Evolutionary conservation across 768 basidiomycete genomes (phyloP).

Genomic region (Russula sp.): DNA sequence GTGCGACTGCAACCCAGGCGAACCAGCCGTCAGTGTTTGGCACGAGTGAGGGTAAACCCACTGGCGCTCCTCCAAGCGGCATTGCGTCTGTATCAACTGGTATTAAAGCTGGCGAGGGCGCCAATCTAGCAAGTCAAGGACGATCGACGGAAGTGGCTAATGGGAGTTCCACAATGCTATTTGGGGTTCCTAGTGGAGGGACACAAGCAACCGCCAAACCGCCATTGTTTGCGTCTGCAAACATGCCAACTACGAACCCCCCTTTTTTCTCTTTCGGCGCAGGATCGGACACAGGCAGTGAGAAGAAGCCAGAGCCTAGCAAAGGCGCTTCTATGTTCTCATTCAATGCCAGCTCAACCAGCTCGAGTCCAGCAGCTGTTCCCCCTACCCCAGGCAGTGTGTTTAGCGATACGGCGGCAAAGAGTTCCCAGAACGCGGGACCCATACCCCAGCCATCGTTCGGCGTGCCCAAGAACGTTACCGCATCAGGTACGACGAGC

Average conservation of each 20-base stretch:
- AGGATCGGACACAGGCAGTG: not conserved
- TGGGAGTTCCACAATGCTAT: not conserved
- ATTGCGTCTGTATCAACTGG: not conserved
- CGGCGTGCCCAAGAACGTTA: conserved; percentile 7
- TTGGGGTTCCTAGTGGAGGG: not conserved
- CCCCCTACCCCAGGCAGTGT: conserved; percentile 17
- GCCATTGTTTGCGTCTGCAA: not conserved
- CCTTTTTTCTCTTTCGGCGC: conserved; percentile 5
- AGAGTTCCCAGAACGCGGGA: not conserved
- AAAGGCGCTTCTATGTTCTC: not conserved
- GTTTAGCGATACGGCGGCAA: conserved; percentile 7
- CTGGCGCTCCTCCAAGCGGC: not conserved
- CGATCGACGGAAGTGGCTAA: not conserved
- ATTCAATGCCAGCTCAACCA: not conserved
- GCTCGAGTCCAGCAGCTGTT: not conserved
- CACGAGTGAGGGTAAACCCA: not conserved
- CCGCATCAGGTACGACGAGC: not conserved
- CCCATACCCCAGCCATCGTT: conserved; percentile 11
- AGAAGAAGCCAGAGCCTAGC: not conserved
- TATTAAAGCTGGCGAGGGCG: not conserved
- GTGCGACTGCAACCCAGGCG: not conserved
- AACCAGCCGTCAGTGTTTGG: conserved; percentile 7
- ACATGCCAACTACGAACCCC: not conserved
- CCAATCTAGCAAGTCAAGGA: not conserved
- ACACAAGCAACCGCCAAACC: not conserved